These are phyloP conservation scores for Teunomyces kruisii DNA, from an alignment of 805 yeast species.

Conservation along the genomic window DNA sequence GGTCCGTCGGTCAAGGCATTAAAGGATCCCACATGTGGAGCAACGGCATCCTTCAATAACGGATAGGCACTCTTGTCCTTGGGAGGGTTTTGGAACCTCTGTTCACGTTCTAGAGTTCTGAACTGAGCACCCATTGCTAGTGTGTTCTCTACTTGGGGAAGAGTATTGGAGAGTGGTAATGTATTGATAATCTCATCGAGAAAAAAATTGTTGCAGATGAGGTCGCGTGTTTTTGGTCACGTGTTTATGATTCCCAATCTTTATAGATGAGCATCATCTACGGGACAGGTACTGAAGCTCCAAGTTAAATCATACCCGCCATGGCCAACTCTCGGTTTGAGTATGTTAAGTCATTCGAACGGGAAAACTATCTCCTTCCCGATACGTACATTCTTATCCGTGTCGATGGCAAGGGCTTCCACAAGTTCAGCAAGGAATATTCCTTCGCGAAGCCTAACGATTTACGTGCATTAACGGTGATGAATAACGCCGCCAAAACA, in stretches of 20 bases:
- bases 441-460: conserved; percentile 89
- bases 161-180: not conserved
- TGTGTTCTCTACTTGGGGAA: not conserved
- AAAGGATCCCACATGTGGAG: conserved; percentile 95
- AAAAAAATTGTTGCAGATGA: not conserved
- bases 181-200: not conserved
- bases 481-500: conserved; percentile 76
- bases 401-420: conserved; percentile 93
- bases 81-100: conserved; percentile 85
- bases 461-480: conserved; percentile 65
- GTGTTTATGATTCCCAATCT: too few relatives aligned
- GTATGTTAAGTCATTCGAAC: conserved; percentile 81
- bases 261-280: too few relatives aligned
- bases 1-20: conserved; percentile 91
- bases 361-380: conserved; percentile 69
- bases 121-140: conserved; percentile 53
- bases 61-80: conserved; percentile 82
- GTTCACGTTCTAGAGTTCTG: conserved; percentile 84
- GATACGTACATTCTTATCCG: conserved; percentile 81
- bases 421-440: conserved; percentile 73
- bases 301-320: not conserved
- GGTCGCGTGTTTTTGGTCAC: conserved; percentile 7
- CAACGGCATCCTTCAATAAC: conserved; percentile 80
- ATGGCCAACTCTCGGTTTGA: conserved; percentile 90
- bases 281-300: too few relatives aligned